A percentile compares a stretch with the other conserved stretches of the same genome.
Evolutionary conservation across 78 protist genomes (phyloP).

Genomic region (Dictyostelium discoideum): DNA sequence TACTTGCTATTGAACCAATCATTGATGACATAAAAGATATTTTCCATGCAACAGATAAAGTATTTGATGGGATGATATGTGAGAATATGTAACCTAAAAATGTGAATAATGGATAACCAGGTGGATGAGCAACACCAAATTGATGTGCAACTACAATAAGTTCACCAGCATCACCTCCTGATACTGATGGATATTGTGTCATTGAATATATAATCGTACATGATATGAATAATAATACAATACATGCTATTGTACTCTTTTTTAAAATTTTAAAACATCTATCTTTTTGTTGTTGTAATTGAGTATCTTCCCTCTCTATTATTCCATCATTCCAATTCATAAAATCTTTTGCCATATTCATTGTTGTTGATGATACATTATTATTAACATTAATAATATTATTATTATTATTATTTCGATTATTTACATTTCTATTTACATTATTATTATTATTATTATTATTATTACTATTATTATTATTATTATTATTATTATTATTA

Average conservation of each 20-base stretch:
- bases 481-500: background rate
- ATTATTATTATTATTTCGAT: background rate
- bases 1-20: slow-evolving; percentile 22
- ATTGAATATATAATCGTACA: slow-evolving; percentile 44
- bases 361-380: slow-evolving; percentile 10
- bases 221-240: slow-evolving; percentile 16
- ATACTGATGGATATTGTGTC: slow-evolving; percentile 84
- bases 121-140: slow-evolving; percentile 90
- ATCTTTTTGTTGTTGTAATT: background rate
- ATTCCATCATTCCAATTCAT: slow-evolving; percentile 57
- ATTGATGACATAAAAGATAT: slow-evolving; percentile 65
- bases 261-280: background rate
- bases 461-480: background rate
- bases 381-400: background rate
- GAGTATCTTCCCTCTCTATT: background rate
- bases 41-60: slow-evolving; percentile 51
- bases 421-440: background rate
- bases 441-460: background rate
- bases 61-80: background rate
- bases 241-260: background rate
- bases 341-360: slow-evolving; percentile 53
- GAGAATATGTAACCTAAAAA: slow-evolving; percentile 63
- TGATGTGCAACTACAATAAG: slow-evolving; percentile 68
- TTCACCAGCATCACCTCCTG: slow-evolving; percentile 93
- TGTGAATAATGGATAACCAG: slow-evolving; percentile 89